These are phyloP conservation scores for Biscogniauxia marginata DNA, from an alignment of 2,329 filamentous ascomycete genomes.

Conservation along the genomic window DNA sequence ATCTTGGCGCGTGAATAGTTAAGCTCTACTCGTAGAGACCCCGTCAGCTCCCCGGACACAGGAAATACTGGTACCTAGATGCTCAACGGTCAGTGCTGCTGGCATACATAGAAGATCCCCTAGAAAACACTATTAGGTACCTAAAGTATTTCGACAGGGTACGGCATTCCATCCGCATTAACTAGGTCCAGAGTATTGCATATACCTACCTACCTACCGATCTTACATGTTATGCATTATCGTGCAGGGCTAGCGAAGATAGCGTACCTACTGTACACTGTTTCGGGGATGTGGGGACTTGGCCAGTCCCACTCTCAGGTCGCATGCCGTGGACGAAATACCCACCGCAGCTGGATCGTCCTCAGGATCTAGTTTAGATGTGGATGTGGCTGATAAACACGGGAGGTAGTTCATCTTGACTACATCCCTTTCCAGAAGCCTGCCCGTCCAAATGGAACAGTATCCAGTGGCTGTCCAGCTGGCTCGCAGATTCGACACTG, in stretches of 20 bases:
- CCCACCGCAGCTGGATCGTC: slow-evolving; percentile 6
- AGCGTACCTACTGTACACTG: too few relatives aligned
- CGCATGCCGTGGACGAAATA: not conserved
- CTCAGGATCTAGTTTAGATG: not conserved
- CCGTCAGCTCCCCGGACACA: too few relatives aligned
- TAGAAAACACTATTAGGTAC: too few relatives aligned
- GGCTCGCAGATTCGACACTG: not conserved
- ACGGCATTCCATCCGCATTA: not conserved
- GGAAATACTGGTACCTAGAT: too few relatives aligned
- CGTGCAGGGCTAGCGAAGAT: not conserved
- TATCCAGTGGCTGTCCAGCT: not conserved
- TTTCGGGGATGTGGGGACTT: slow-evolving; percentile 18
- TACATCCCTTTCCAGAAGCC: not conserved
- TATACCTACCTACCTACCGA: too few relatives aligned
- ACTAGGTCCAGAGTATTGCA: too few relatives aligned
- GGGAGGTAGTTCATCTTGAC: not conserved
- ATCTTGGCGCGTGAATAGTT: slow-evolving; percentile 5
- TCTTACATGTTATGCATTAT: not conserved
- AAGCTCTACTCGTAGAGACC: too few relatives aligned
- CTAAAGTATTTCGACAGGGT: too few relatives aligned
- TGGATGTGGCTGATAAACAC: not conserved
- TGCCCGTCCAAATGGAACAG: not conserved
- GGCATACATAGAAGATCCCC: too few relatives aligned
- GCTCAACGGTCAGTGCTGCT: too few relatives aligned
- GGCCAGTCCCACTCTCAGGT: not conserved